Conservation (phyloP, 768 basidiomycete genomes). For the Artomyces pyxidatus region DNA sequence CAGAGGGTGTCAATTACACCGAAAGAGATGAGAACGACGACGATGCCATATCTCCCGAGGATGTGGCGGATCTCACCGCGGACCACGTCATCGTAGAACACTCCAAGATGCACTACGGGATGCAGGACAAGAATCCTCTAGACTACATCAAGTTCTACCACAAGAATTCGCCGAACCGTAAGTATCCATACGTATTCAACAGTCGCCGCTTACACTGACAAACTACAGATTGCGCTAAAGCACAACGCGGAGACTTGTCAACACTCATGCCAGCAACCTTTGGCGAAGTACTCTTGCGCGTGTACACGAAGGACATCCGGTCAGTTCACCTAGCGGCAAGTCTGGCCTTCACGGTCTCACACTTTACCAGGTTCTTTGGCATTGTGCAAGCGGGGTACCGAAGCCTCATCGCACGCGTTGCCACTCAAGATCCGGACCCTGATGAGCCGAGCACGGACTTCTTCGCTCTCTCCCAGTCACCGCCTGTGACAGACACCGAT, state of each 20-base stretch:
- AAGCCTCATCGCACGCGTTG: no score
- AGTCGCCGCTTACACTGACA: background rate
- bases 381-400: conserved; percentile 67
- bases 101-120: conserved; percentile 68
- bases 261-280: conserved; percentile 56
- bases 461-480: no score
- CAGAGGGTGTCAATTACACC: background rate
- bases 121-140: conserved; percentile 61
- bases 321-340: conserved; percentile 19
- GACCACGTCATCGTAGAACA: conserved; percentile 59
- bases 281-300: conserved; percentile 58
- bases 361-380: conserved; percentile 36
- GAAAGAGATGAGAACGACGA: conserved; percentile 4
- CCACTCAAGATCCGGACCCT: no score
- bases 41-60: conserved; percentile 12
- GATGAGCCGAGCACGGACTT: no score
- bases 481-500: no score
- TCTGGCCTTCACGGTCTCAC: background rate
- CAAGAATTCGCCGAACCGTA: conserved; percentile 53
- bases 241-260: conserved; percentile 52
- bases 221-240: conserved; percentile 33
- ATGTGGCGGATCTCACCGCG: conserved; percentile 29
- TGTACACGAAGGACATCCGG: conserved; percentile 59
- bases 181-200: conserved; percentile 1
- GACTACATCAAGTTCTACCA: conserved; percentile 67